Evolutionary conservation across 768 basidiomycete species (phyloP).

Genomic region (Bullera alba): DNA sequence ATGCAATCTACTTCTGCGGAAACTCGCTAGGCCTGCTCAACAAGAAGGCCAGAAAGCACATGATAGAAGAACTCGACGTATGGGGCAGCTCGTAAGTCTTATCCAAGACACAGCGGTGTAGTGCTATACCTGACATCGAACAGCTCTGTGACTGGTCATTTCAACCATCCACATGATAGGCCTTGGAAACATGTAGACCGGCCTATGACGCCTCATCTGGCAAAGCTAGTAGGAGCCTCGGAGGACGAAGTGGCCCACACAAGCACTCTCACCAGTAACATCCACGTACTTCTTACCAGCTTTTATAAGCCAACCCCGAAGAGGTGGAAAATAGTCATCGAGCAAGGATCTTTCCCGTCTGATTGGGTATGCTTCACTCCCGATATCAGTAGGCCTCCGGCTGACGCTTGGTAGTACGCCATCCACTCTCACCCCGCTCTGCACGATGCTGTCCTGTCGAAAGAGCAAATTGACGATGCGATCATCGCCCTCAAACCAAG

Average conservation of each 20-base stretch:
- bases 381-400: not conserved
- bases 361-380: slow-evolving; percentile 63
- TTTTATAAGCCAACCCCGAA: slow-evolving; percentile 84
- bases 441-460: slow-evolving; percentile 62
- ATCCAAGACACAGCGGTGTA: too few species aligned
- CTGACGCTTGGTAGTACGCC: slow-evolving; percentile 62
- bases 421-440: slow-evolving; percentile 82
- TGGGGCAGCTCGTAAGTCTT: slow-evolving; percentile 60
- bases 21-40: slow-evolving; percentile 86
- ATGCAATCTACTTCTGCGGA: slow-evolving; percentile 75
- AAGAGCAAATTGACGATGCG: slow-evolving; percentile 51
- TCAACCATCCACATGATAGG: slow-evolving; percentile 73
- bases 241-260: slow-evolving; percentile 91
- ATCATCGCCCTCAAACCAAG: slow-evolving; percentile 76
- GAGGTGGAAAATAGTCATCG: slow-evolving; percentile 90
- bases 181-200: slow-evolving; percentile 77
- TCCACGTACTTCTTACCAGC: slow-evolving; percentile 87
- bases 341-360: slow-evolving; percentile 89
- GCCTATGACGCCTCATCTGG: slow-evolving; percentile 64
- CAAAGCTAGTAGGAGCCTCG: slow-evolving; percentile 76
- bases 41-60: slow-evolving; percentile 61
- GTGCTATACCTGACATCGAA: not conserved
- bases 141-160: slow-evolving; percentile 84
- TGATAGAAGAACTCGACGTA: slow-evolving; percentile 73
- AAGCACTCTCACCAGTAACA: slow-evolving; percentile 87